Percentiles rank a stretch among this genome's conserved stretches.
phyloP scores from a whole-genome alignment of 2,329 filamentous ascomycete species.

The Pseudohalonectria lignicola region DNA sequence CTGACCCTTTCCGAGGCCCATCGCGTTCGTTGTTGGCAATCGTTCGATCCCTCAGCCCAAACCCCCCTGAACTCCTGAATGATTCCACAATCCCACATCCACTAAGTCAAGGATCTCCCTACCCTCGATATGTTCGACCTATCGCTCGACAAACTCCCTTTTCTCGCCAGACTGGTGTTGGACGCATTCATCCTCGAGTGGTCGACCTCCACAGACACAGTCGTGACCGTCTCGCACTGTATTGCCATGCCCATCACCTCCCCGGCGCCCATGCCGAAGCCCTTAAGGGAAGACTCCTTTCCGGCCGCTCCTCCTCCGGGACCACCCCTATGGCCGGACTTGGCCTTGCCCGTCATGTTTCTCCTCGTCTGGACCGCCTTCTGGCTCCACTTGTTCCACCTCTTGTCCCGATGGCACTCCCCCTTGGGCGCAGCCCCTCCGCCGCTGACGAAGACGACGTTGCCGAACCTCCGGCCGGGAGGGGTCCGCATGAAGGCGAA shows the following conservation, averaged over 20 bases:
- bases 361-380: slow-evolving; percentile 22
- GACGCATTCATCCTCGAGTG: slow-evolving; percentile 10
- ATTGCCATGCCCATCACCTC: slow-evolving; percentile 20
- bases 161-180: slow-evolving; percentile 9
- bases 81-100: too few species aligned
- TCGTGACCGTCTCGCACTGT: slow-evolving; percentile 31
- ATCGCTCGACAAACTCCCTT: neutral
- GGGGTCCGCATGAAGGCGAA: slow-evolving; percentile 38
- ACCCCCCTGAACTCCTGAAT: too few species aligned
- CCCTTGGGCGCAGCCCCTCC: slow-evolving; percentile 12
- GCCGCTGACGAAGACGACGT: slow-evolving; percentile 23
- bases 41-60: too few species aligned
- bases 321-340: slow-evolving; percentile 4
- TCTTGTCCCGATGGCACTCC: slow-evolving; percentile 26
- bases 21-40: too few species aligned
- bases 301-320: slow-evolving; percentile 4
- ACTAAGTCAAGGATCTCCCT: too few species aligned
- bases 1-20: too few species aligned
- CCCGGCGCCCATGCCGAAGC: slow-evolving; percentile 14
- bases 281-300: slow-evolving; percentile 14
- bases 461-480: slow-evolving; percentile 24
- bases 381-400: slow-evolving; percentile 26
- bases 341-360: slow-evolving; percentile 11
- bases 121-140: too few species aligned
- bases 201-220: slow-evolving; percentile 26